These are phyloP conservation scores for Coemansia asiatica DNA, from an alignment of 192 early-diverging fungal species.

Conservation along the genomic window DNA sequence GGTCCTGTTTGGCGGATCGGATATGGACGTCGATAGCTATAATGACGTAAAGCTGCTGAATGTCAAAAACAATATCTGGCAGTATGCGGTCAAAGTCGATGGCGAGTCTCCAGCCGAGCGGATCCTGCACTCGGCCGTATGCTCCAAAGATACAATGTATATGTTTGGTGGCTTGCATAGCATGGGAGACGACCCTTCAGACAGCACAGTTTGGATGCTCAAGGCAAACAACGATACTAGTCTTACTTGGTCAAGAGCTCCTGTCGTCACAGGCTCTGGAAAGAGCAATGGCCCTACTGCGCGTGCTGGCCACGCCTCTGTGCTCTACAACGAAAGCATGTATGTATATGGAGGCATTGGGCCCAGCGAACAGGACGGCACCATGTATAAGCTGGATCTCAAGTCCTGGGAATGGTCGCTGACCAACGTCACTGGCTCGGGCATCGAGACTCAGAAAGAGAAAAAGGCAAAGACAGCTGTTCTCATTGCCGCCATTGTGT, in stretches of 20 bases:
- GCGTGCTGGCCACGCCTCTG: conserved; percentile 66
- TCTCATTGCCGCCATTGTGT: conserved; percentile 53
- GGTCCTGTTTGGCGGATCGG: conserved; percentile 65
- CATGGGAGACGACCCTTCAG: conserved; percentile 40
- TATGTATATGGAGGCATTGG: conserved; percentile 72
- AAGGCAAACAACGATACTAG: conserved; percentile 15
- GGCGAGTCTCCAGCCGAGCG: conserved; percentile 59
- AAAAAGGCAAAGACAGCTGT: conserved; percentile 44
- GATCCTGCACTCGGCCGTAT: conserved; percentile 65
- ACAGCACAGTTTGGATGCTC: conserved; percentile 57
- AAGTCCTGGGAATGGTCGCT: conserved; percentile 62
- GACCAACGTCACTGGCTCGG: conserved; percentile 38
- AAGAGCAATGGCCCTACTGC: conserved; percentile 54
- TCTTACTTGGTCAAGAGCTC: conserved; percentile 52
- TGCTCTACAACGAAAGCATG: conserved; percentile 59
- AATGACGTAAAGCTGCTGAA: conserved; percentile 58
- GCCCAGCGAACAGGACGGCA: conserved; percentile 56
- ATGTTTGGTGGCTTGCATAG: conserved; percentile 62
- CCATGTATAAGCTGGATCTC: conserved; percentile 67
- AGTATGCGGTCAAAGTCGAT: conserved; percentile 41
- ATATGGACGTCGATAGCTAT: conserved; percentile 54
- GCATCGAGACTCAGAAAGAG: conserved; percentile 14
- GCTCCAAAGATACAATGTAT: conserved; percentile 65
- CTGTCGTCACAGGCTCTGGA: conserved; percentile 20
- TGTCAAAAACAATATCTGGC: conserved; percentile 57